Evolutionary conservation across 257 asterid species (phyloP).

Genomic region (Rehmannia glutinosa): DNA sequence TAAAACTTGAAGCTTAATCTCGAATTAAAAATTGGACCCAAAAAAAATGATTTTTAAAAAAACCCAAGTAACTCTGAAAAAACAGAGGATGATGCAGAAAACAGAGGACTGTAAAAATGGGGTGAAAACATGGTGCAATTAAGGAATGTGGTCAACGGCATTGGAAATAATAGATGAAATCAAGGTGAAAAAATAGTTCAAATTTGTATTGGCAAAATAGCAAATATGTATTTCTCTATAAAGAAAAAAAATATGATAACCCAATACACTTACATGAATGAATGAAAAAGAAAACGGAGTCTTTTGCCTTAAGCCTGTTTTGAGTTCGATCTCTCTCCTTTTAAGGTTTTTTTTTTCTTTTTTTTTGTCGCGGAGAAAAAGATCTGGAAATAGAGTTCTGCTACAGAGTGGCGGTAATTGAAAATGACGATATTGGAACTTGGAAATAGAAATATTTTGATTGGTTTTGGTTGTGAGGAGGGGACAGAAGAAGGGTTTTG

Average conservation of each 20-base stretch:
- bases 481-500: neutral
- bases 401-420: no score
- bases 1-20: no score
- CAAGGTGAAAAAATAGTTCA: conserved; percentile 1
- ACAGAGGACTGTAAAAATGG: no score
- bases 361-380: no score
- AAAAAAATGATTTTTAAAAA: no score
- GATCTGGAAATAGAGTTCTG: no score
- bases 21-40: no score
- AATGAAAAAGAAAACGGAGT: neutral
- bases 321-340: no score
- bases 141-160: conserved; percentile 27
- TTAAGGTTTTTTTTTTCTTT: no score
- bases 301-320: neutral
- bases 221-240: no score
- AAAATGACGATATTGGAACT: neutral
- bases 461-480: conserved; percentile 14
- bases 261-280: conserved; percentile 33
- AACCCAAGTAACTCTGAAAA: neutral
- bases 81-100: neutral
- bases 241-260: conserved; percentile 3
- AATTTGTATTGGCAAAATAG: neutral
- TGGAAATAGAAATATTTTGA: neutral
- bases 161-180: conserved; percentile 13
- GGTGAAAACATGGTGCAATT: neutral